Base-by-base conservation (phyloP, 139 green algal genomes). In the Chlamydomonas sp. region DNA sequence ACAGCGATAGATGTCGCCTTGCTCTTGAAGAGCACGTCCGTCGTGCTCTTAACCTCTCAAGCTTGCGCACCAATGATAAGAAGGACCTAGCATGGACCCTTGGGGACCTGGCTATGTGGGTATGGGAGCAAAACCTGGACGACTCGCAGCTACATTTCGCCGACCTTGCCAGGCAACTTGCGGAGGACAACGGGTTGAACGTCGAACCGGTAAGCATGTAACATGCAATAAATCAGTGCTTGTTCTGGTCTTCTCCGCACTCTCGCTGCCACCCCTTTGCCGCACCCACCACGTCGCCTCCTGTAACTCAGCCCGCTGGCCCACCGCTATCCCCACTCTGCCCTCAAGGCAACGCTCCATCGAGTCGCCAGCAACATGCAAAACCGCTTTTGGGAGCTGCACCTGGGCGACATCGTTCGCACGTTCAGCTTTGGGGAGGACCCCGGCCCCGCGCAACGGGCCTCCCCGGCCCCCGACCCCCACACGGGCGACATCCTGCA, bases 11-110 rank as follows among this genome's bases (percentile, higher is more conserved):
- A 57, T 2, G 77, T 6, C 80, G 67, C 4, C 1, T 57, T 58
- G 14, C 4, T 2, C 15, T 85, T 5, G 80, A 85, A 17, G 49
- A 12, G 3, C 80, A 85, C 18, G 17, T 85, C 31, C 80, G 80
- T 18, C 17, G 72, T 16, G 15, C 59, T 57, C 58, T 77, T 3
- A 57, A 77, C 4, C 4, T 85, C 3, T 20, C 66, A 4, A 58
- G 5, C 3, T 17, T 85, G 6, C 66, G 17, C 57, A 68, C 67
- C 9, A 57, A 77, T 57, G 80, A 85, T 15, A 77, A 16, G 14
- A 85, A 77, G 1, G 18, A 60, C 7, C 63, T 85, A 57, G 67
- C 7, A 67, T 85, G 80, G 80, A 78, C 66, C 3, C 57, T 85
- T 5, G 80, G 66, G 1, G 80, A 85, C 4, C 80, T 85, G 15